phyloP scores from a whole-genome alignment of 2,329 filamentous ascomycete species.

The Talaromyces sp. region DNA sequence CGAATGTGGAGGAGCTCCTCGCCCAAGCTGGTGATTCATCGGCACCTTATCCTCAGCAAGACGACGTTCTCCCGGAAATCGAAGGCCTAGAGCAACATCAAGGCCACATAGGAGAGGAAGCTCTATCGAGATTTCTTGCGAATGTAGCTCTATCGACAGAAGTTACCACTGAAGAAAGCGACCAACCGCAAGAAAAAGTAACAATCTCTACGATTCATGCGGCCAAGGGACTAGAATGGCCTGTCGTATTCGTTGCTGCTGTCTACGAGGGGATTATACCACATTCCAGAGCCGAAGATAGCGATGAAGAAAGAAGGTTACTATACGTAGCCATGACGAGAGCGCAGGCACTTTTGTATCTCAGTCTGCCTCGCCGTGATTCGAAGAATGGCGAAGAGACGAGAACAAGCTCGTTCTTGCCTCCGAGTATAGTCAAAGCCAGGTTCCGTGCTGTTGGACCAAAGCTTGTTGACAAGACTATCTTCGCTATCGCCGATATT shows the following conservation, averaged over 20 bases:
- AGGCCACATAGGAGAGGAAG: constrained; percentile 54
- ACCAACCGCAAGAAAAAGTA: constrained; percentile 56
- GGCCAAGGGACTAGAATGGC: constrained; percentile 95
- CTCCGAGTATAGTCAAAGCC: constrained; percentile 50
- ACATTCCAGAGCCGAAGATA: constrained; percentile 79
- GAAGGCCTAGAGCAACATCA: constrained; percentile 65
- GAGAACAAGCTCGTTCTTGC: constrained; percentile 69
- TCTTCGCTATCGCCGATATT: constrained; percentile 68
- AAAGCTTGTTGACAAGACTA: constrained; percentile 59
- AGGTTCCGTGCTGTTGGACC: constrained; percentile 64
- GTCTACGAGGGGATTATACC: constrained; percentile 89
- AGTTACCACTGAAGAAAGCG: constrained; percentile 55
- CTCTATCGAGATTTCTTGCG: constrained; percentile 76
- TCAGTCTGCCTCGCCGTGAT: constrained; percentile 73
- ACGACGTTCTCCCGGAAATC: constrained; percentile 60
- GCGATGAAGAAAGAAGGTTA: constrained; percentile 80
- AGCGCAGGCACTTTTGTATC: constrained; percentile 78
- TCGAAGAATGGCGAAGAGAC: constrained; percentile 59
- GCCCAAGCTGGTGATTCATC: constrained; percentile 70
- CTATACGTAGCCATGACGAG: constrained; percentile 97
- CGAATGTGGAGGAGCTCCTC: constrained; percentile 85
- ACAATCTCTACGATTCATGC: constrained; percentile 96
- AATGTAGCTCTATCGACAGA: constrained; percentile 86
- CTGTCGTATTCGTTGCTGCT: constrained; percentile 86
- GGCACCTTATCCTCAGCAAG: constrained; percentile 50